phyloP scores from a whole-genome alignment of 768 basidiomycete species.

The Boletus tylopilopsis region DNA sequence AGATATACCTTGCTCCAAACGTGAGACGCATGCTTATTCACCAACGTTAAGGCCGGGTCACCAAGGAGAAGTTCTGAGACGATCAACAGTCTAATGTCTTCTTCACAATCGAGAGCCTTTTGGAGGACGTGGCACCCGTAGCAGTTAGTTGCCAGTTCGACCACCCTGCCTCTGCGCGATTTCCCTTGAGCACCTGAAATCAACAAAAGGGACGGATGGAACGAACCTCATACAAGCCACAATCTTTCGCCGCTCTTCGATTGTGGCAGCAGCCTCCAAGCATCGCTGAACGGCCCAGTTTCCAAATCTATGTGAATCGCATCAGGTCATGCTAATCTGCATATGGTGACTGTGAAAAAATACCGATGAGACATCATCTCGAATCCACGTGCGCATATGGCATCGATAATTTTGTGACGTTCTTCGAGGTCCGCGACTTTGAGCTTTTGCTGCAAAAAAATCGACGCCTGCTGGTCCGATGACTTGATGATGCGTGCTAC shows the following conservation, averaged over 20 bases:
- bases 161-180: conserved; percentile 63
- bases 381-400: conserved; percentile 77
- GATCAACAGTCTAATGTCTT: conserved; percentile 77
- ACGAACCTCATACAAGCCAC: conserved; percentile 81
- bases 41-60: conserved; percentile 80
- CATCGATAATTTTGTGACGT: conserved; percentile 79
- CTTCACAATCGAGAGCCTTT: conserved; percentile 88
- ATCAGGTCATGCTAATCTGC: conserved; percentile 2
- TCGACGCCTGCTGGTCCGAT: conserved; percentile 87
- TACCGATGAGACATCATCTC: conserved; percentile 93
- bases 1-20: conserved; percentile 80
- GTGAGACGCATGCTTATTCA: conserved; percentile 89
- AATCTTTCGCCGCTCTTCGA: conserved; percentile 75
- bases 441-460: conserved; percentile 86
- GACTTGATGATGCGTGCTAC: conserved; percentile 84
- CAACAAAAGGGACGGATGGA: not conserved
- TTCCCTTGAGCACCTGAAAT: conserved; percentile 7
- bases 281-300: conserved; percentile 92
- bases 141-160: conserved; percentile 84
- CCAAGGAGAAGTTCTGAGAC: conserved; percentile 82
- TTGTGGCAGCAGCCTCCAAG: conserved; percentile 71
- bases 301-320: conserved; percentile 57
- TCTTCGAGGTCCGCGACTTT: conserved; percentile 80
- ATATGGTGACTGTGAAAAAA: conserved; percentile 4
- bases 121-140: conserved; percentile 89